Conservation (phyloP, 352 stramenopile species). For the Globisporangium spiculum region DNA sequence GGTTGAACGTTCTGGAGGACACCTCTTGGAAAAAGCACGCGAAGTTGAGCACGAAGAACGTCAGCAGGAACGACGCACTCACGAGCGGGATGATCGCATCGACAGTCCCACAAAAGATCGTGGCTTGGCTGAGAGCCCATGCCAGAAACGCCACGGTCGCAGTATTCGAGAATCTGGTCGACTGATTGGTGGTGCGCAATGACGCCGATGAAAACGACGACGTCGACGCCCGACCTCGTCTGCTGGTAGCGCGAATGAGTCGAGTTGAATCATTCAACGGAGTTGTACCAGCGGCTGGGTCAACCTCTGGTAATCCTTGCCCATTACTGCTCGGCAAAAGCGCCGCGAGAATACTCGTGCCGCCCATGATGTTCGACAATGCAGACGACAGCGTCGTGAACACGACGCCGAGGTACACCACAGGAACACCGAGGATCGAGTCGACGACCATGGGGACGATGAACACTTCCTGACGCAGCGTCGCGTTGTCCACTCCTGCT, state of each 20-base stretch:
- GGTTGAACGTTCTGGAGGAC: slow-evolving; percentile 31
- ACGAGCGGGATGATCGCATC: slow-evolving; percentile 40
- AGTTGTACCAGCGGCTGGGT: not conserved
- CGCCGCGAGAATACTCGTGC: slow-evolving; percentile 19
- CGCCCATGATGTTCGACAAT: slow-evolving; percentile 43
- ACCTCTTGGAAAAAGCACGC: slow-evolving; percentile 55
- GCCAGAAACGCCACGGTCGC: slow-evolving; percentile 8
- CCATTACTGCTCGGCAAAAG: slow-evolving; percentile 1
- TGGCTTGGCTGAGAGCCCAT: slow-evolving; percentile 33
- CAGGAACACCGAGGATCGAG: slow-evolving; percentile 35
- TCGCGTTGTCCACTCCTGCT: slow-evolving; percentile 24
- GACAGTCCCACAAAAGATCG: slow-evolving; percentile 38
- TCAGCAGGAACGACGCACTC: slow-evolving; percentile 41
- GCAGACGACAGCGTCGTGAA: slow-evolving; percentile 44
- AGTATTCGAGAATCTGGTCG: not conserved
- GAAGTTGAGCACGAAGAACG: slow-evolving; percentile 51
- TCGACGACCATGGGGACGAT: slow-evolving; percentile 44
- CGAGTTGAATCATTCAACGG: not conserved
- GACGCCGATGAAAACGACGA: not conserved
- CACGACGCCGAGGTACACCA: slow-evolving; percentile 43
- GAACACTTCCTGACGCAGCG: slow-evolving; percentile 31
- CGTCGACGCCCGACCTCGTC: not conserved
- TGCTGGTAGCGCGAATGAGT: not conserved
- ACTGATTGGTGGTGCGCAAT: not conserved
- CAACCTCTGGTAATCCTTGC: not conserved